phyloP scores from a whole-genome alignment of 1,284 basidiomycete species.

The Moesziomyces sp. region DNA sequence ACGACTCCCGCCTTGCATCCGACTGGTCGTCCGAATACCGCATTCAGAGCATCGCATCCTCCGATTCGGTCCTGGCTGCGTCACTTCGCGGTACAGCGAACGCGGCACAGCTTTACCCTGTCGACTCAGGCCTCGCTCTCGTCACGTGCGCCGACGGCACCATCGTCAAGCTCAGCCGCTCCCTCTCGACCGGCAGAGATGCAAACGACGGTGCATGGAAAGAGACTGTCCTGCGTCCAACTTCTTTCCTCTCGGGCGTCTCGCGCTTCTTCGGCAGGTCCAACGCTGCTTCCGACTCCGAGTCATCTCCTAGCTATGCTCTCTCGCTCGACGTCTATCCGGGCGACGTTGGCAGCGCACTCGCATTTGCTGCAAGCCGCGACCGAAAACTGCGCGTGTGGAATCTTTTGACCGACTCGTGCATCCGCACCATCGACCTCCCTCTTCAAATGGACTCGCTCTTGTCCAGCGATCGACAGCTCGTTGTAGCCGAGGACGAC shows the following conservation, averaged over 20 bases:
- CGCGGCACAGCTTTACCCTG: constrained; percentile 46
- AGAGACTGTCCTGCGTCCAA: constrained; percentile 51
- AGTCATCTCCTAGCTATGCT: constrained; percentile 46
- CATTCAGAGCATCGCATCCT: constrained; percentile 39
- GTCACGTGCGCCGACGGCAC: constrained; percentile 60
- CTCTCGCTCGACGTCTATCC: constrained; percentile 51
- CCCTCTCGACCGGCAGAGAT: constrained; percentile 15
- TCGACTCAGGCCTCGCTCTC: constrained; percentile 52
- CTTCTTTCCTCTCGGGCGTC: constrained; percentile 59
- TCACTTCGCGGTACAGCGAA: constrained; percentile 30
- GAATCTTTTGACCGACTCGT: constrained; percentile 60
- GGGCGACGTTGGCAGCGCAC: constrained; percentile 33
- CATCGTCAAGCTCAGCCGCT: constrained; percentile 54
- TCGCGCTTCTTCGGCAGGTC: constrained; percentile 56
- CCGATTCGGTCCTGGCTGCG: constrained; percentile 25
- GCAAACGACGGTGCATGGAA: constrained; percentile 47
- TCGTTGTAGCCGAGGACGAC: constrained; percentile 32
- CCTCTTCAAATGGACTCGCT: constrained; percentile 36
- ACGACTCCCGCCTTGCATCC: constrained; percentile 24
- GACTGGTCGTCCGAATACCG: constrained; percentile 53
- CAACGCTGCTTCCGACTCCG: constrained; percentile 31
- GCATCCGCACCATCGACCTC: constrained; percentile 60
- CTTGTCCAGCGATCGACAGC: constrained; percentile 23
- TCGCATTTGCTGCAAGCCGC: constrained; percentile 57
- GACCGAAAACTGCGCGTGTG: constrained; percentile 65